Conservation (phyloP, 2,329 filamentous ascomycete genomes). For the Botrytis fabae region DNA sequence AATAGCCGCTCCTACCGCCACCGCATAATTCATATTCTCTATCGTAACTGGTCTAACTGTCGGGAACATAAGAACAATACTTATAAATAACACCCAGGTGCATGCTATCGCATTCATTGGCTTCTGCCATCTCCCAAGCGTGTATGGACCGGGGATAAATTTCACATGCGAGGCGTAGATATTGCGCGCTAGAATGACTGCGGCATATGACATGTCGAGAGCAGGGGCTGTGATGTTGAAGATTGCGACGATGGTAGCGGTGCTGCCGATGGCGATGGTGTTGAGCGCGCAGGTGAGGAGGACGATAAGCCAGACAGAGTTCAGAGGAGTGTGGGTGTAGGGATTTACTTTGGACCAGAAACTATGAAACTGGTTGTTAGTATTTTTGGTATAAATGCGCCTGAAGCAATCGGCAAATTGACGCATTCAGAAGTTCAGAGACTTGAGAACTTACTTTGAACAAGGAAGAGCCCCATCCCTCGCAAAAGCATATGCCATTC, state of each 20-base stretch:
- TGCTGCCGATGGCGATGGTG: conserved; percentile 53
- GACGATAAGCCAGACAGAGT: conserved; percentile 65
- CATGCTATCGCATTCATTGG: conserved; percentile 57
- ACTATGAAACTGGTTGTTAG: conserved; percentile 37
- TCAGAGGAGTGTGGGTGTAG: conserved; percentile 58
- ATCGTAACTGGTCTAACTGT: conserved; percentile 48
- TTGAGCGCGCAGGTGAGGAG: conserved; percentile 54
- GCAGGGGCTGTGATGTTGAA: conserved; percentile 55
- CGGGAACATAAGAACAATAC: conserved; percentile 58
- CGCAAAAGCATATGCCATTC: conserved; percentile 63
- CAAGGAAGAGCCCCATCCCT: conserved; percentile 62
- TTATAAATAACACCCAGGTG: conserved; percentile 63
- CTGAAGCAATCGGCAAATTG: not conserved
- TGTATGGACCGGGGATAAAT: conserved; percentile 51
- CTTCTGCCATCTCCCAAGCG: conserved; percentile 55
- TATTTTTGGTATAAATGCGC: not conserved
- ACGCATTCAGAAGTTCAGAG: not conserved
- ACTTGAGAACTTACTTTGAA: conserved; percentile 46
- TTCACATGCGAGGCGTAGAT: conserved; percentile 32
- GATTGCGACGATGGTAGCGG: conserved; percentile 52
- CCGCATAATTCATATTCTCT: conserved; percentile 54
- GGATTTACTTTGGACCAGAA: conserved; percentile 54
- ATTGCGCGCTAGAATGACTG: conserved; percentile 53
- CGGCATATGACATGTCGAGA: conserved; percentile 55
- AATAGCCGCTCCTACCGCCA: conserved; percentile 49